A percentile compares a stretch with the other conserved stretches of the same genome.
Conservation (phyloP, 108 stramenopile species). For the Discostella pseudostelligera region DNA sequence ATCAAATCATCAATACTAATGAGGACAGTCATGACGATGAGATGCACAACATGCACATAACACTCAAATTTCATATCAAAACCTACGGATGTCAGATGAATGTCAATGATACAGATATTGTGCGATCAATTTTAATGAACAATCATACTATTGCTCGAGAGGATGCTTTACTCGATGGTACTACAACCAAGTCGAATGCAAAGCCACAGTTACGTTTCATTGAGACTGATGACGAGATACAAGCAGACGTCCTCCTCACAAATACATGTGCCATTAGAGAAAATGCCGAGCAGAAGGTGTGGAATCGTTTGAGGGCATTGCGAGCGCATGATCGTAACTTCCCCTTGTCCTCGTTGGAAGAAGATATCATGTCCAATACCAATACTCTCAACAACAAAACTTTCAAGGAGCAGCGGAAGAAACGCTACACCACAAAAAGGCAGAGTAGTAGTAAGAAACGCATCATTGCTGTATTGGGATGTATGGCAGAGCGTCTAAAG, state of each 20-base stretch:
- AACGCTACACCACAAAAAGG: neutral
- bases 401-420: neutral
- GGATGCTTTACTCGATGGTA: neutral
- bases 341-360: conserved; percentile 4
- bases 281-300: conserved; percentile 96
- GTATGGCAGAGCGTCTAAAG: conserved; percentile 99
- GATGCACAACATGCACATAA: too few species aligned
- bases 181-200: neutral
- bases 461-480: conserved; percentile 96
- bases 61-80: conserved; percentile 86
- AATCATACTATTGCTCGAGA: conserved; percentile 3
- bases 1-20: neutral
- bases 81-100: conserved; percentile 99
- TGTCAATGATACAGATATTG: conserved; percentile 95
- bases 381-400: neutral
- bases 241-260: conserved; percentile 86
- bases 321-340: conserved; percentile 37
- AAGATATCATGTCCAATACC: neutral
- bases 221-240: conserved; percentile 41
- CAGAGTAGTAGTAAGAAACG: conserved; percentile 29
- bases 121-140: conserved; percentile 77
- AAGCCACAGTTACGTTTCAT: conserved; percentile 31
- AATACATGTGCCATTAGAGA: conserved; percentile 99
- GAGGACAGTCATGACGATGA: conserved; percentile 4
- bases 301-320: conserved; percentile 81